Conservation (phyloP, 2,329 filamentous ascomycete genomes). For the Aspergillus oerlinghausenensis region DNA sequence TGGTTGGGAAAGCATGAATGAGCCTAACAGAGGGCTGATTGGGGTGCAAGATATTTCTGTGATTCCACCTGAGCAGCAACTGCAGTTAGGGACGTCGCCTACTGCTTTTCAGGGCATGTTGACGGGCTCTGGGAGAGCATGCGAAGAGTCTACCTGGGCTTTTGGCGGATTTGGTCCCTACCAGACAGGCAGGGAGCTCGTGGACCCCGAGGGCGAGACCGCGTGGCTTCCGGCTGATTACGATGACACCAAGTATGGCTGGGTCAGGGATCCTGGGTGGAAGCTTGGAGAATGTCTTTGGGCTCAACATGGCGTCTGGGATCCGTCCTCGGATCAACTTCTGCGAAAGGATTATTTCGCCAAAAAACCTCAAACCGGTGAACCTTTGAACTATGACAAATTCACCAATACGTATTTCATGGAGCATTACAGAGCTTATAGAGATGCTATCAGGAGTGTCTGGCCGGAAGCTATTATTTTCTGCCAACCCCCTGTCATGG, state of each 20-base stretch:
- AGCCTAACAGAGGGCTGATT: constrained; percentile 84
- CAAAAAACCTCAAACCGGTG: constrained; percentile 69
- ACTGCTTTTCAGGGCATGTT: constrained; percentile 93
- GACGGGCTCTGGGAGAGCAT: constrained; percentile 83
- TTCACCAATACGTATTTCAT: constrained; percentile 93
- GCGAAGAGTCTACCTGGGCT: constrained; percentile 86
- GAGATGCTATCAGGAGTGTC: constrained; percentile 66
- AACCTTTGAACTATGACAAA: constrained; percentile 70
- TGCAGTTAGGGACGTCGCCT: constrained; percentile 88
- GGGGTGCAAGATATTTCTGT: constrained; percentile 75
- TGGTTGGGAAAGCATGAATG: constrained; percentile 95
- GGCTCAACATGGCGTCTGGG: constrained; percentile 97
- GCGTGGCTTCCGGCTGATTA: constrained; percentile 82
- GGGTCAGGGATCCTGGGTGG: constrained; percentile 83
- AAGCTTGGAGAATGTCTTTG: constrained; percentile 91
- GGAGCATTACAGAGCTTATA: constrained; percentile 74
- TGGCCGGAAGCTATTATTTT: constrained; percentile 82
- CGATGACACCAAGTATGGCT: constrained; percentile 84
- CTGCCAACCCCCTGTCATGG: constrained; percentile 85
- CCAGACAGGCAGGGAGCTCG: constrained; percentile 74
- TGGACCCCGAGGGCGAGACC: constrained; percentile 80
- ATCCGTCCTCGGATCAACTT: constrained; percentile 70
- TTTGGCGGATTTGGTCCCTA: constrained; percentile 91
- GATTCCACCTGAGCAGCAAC: constrained; percentile 79
- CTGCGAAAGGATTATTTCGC: constrained; percentile 84